Base-by-base conservation (phyloP, 441 rosid genomes). In the Arabidopsis lyrata region DNA sequence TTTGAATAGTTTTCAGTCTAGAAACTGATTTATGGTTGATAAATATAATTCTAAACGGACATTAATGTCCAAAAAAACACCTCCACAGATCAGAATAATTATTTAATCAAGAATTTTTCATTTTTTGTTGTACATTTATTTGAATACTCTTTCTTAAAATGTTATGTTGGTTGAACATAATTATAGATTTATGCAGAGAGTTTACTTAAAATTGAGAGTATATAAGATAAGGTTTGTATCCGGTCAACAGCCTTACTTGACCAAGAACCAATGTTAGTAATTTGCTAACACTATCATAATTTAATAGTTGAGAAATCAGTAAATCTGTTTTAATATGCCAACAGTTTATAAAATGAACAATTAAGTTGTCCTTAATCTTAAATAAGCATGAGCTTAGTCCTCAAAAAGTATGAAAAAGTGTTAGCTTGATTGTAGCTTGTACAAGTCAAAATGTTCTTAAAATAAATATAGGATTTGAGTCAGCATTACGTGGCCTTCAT, bases 401-500 rank as follows among this genome's bases (percentile, higher is more conserved):
- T 71, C 60, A 60, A 70, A 56, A 52, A n/a, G 24, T 62, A 62
- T 7, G 39, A 52, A 61, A 45, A 63, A 4, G 5, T 8, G 13
- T 8, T 42, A n/a, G 42, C 66, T 49, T 70, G 52, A 53, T 61
- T 31, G 22, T 54, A 53, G 55, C 54, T 18, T 32, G 14, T 42
- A 42, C 64, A 63, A 72, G 49, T 73, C 70, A 73, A 73, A 34
- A 22, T 31, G 14, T 35, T 35, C 8, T 34, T 22, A 44, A 73
- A n/a, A 32, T 11, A 64, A 15, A 64, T 35, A 20, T 36, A 59
- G 44, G n/a, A 38, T 31, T 31, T 59, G 73, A 74, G 55, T 66
- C 78, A 74, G 78, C 78, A 74, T 49, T 66, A 18, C 67, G 78
- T 74, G 73, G 73, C 72, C 16, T 56, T 57, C 66, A 65, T 66